Conservation (phyloP, 2,329 filamentous ascomycete genomes). For the Cladosporium sp. region DNA sequence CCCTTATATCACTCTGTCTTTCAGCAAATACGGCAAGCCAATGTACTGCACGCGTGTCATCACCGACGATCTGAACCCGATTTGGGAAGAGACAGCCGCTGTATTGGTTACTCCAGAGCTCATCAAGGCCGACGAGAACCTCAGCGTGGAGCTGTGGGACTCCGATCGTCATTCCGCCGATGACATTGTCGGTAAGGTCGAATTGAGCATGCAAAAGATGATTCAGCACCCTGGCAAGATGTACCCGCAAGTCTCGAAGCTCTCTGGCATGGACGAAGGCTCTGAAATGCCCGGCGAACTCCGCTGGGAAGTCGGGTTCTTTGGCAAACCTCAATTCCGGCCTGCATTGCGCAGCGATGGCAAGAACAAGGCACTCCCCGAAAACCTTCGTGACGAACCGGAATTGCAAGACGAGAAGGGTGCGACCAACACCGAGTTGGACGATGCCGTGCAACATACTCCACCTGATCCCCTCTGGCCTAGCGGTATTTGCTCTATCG, state of each 20-base stretch:
- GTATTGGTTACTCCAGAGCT: constrained; percentile 86
- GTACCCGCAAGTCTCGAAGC: constrained; percentile 82
- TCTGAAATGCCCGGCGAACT: constrained; percentile 89
- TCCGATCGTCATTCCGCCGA: constrained; percentile 89
- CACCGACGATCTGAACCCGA: constrained; percentile 86
- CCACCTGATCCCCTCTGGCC: constrained; percentile 97
- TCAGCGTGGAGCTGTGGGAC: constrained; percentile 95
- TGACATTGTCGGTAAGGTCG: constrained; percentile 91
- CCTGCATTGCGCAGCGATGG: constrained; percentile 82
- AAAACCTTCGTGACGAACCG: constrained; percentile 66
- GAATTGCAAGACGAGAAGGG: constrained; percentile 86
- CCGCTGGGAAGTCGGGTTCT: constrained; percentile 95
- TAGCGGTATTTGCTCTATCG: constrained; percentile 77
- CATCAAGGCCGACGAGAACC: constrained; percentile 88
- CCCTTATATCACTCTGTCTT: constrained; percentile 90
- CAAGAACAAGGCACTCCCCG: constrained; percentile 72
- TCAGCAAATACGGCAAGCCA: constrained; percentile 95
- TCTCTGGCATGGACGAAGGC: constrained; percentile 76
- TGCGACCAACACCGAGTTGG: constrained; percentile 63
- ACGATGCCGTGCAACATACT: constrained; percentile 83
- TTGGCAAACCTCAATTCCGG: constrained; percentile 84
- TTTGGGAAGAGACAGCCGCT: constrained; percentile 85
- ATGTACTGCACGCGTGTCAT: constrained; percentile 98
- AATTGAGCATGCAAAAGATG: constrained; percentile 89
- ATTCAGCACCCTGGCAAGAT: constrained; percentile 91